Evolutionary conservation across 331 rosid species (phyloP).

Genomic region (Rosa hybrid): DNA sequence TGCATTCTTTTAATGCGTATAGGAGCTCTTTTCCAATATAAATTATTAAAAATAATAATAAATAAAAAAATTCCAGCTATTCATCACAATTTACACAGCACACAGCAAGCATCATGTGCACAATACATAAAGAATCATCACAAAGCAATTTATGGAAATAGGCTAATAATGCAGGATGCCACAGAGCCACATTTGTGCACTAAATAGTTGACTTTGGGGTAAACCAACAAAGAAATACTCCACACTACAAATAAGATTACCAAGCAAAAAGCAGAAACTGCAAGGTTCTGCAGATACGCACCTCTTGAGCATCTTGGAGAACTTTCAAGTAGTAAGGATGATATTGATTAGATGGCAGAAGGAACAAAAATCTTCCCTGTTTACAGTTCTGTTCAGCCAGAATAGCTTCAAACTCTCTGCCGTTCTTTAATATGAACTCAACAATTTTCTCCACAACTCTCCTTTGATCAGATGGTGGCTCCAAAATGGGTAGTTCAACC

Average conservation of each 20-base stretch:
- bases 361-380: conserved; percentile 84
- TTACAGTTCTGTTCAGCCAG: conserved; percentile 75
- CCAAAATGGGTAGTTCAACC: conserved; percentile 64
- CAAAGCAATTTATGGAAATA: not conserved
- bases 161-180: not conserved
- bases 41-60: not conserved
- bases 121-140: not conserved
- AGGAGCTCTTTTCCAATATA: not conserved
- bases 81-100: not conserved
- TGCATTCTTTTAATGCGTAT: not conserved
- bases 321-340: conserved; percentile 67
- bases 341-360: conserved; percentile 68
- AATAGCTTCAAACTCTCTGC: conserved; percentile 72
- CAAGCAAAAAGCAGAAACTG: not conserved
- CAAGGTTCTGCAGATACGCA: conserved; percentile 34
- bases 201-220: not conserved
- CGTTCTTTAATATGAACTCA: conserved; percentile 75
- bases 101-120: not conserved
- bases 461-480: conserved; percentile 73
- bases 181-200: not conserved
- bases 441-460: conserved; percentile 75
- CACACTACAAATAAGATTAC: conserved; percentile 6
- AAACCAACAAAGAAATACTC: not conserved
- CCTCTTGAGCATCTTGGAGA: conserved; percentile 66
- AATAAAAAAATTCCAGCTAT: not conserved